Evolutionary conservation across 1,139 yeast genomes (phyloP).

Genomic region (Kurtzmaniella quercitrusa): DNA sequence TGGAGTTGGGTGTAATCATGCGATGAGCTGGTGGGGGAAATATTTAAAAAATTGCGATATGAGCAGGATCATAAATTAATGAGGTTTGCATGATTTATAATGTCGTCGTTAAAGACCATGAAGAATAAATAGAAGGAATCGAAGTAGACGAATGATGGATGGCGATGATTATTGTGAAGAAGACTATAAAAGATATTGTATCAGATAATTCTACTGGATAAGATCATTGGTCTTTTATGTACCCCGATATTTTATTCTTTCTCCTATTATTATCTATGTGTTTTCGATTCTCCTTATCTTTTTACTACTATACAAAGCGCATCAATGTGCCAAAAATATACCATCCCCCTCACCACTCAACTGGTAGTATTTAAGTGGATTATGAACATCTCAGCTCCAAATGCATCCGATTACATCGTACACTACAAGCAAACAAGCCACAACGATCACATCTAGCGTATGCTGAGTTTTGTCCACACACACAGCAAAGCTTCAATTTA

Average conservation of each 20-base stretch:
- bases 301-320: background rate
- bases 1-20: slow-evolving; percentile 46
- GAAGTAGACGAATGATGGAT: too few species aligned
- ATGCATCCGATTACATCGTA: slow-evolving; percentile 37
- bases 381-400: slow-evolving; percentile 41
- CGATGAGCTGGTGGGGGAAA: background rate
- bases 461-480: slow-evolving; percentile 36
- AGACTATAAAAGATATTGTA: too few species aligned
- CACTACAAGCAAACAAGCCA: slow-evolving; percentile 42
- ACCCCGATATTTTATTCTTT: too few species aligned
- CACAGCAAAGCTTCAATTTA: slow-evolving; percentile 37
- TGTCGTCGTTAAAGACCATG: too few species aligned
- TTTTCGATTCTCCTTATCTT: too few species aligned
- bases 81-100: background rate
- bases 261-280: too few species aligned
- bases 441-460: slow-evolving; percentile 40
- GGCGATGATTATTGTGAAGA: too few species aligned
- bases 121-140: too few species aligned
- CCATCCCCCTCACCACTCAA: background rate
- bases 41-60: background rate
- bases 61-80: background rate
- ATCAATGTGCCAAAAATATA: too few species aligned
- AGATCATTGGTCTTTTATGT: too few species aligned
- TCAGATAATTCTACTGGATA: too few species aligned
- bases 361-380: background rate